Base-by-base conservation (phyloP, 2,329 filamentous ascomycete genomes). In the Graphilbum sp. region DNA sequence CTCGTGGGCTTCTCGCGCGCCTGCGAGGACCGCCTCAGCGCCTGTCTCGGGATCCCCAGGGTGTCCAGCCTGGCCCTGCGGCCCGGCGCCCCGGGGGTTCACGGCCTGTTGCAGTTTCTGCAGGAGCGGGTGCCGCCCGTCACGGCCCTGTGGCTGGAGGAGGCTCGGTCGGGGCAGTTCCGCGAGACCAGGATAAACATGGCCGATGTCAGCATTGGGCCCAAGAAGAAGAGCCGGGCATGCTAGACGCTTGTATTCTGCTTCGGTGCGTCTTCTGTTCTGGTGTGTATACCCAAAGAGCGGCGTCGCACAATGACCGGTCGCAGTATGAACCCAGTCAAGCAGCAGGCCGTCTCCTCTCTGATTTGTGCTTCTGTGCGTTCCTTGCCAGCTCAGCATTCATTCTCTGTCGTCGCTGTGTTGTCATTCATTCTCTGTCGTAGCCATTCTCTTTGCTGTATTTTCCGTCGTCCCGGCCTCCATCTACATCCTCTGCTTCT, bases 31-130 rank as follows among this genome's bases (percentile, higher is more conserved):
- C 64, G 65, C 12, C 55, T 85, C 15, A 69, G 69, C 35, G 53
- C 58, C 23, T 63, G 63, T 17, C 59, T 84, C 4, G 69, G 69
- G 2, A 62, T 83, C 10, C 72, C 75, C 1, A 65, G 75, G 25
- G 74, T 75, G 1, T 79, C 76, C 2, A 73, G 75, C 18, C 57
- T 85, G 24, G 79, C 68, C 1, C 52, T 85, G 7, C 54, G 62
- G 17, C 59, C 61, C 7, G 65, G 59, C 29, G 72, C 76, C 1
- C 73, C 75, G 0, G 66, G 69, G 32, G 63, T 69, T 0, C 63
- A 63, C 36, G 62, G 68, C 1, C 52, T 85, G 10, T 51, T 76
- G 19, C 63, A 73, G 4, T 70, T 74, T 46, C 63, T 74, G 1
- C 54, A 61, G 23, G 56, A 64, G 27, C 58, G 61, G 39, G 70